Evolutionary conservation across 2,329 filamentous ascomycete genomes (phyloP), one percentile per base, ranked within the genome.

Genomic region (Hansfordia pulvinata): DNA sequence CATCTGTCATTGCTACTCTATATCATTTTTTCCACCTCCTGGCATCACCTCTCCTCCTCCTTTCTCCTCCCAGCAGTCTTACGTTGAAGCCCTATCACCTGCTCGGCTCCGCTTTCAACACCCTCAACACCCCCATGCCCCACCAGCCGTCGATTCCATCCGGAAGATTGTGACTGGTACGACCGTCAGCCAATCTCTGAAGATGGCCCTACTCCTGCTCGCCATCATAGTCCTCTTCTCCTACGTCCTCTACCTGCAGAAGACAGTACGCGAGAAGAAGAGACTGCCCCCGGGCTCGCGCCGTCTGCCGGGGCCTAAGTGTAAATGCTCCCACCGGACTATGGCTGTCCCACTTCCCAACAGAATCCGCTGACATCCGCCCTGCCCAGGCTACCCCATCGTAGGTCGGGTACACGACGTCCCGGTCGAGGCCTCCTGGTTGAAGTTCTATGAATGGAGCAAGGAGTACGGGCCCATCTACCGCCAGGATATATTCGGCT

Each of bases 401-500:
- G 47, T 63, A 23, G 59, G 60, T 5, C 50, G 57, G 10, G 43
- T 63, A 10, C 58, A 62, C 30, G 58, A 62, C 38, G 39, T 63
- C 4, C 58, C 60, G 2, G 34, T 41, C 10, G 43, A 54, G 19
- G 42, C 40, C 19, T 46, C 57, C 12, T 62, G 58, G 58, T 33
- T 62, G 15, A 62, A 62, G 39, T 60, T 62, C 32, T 54, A 56
- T 33, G 55, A 62, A 33, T 64, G 59, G 58, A 49, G 47, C 31
- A 52, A 59, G 38, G 38, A 47, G 17, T 62, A 56, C 31, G 58
- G 59, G 2, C 56, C 58, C 6, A 62, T 63, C 29, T 62, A 60
- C 36, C 48, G 59, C 37, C 54, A 50, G 24, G 45, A 58, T 30
- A 57, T 61, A 12, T 62, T 63, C 20, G 59, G 58, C 12, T 48